A percentile compares a stretch with the other conserved stretches of the same genome.
These are phyloP conservation scores for Cyberlindnera misumaiensis DNA, from an alignment of 805 yeast species.

Conservation along the genomic window DNA sequence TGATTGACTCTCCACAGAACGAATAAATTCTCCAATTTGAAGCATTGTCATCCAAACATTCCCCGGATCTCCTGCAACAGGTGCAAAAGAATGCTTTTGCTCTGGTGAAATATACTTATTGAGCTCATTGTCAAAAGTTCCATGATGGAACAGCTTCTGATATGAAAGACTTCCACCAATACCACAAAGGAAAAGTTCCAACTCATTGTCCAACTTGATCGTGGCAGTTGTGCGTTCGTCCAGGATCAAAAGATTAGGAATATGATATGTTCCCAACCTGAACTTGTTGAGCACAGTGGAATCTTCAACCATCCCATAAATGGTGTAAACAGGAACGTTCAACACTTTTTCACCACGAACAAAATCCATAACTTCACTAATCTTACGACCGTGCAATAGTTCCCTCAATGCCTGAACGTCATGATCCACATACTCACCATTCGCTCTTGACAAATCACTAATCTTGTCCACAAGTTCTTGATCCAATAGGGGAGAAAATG, in stretches of 20 bases:
- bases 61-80: constrained; percentile 58
- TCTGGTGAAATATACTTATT: constrained; percentile 10
- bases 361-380: constrained; percentile 48
- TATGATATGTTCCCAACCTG: constrained; percentile 41
- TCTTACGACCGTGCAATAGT: constrained; percentile 28
- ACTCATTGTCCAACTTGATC: constrained; percentile 30
- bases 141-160: constrained; percentile 63
- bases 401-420: constrained; percentile 27
- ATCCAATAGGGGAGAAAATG: constrained; percentile 54
- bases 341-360: constrained; percentile 36
- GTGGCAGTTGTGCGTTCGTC: constrained; percentile 49
- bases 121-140: constrained; percentile 29
- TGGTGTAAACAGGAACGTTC: constrained; percentile 64
- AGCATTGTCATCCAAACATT: constrained; percentile 68
- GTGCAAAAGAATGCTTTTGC: constrained; percentile 28
- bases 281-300: constrained; percentile 59
- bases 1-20: constrained; percentile 36
- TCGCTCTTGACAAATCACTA: constrained; percentile 42
- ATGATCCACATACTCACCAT: constrained; percentile 35
- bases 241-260: constrained; percentile 53
- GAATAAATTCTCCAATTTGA: constrained; percentile 61
- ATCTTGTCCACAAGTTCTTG: constrained; percentile 42
- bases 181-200: constrained; percentile 53
- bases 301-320: constrained; percentile 75
- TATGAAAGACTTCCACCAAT: constrained; percentile 66